phyloP scores from a whole-genome alignment of 2,329 filamentous ascomycete species.

The Cercospora sp. region DNA sequence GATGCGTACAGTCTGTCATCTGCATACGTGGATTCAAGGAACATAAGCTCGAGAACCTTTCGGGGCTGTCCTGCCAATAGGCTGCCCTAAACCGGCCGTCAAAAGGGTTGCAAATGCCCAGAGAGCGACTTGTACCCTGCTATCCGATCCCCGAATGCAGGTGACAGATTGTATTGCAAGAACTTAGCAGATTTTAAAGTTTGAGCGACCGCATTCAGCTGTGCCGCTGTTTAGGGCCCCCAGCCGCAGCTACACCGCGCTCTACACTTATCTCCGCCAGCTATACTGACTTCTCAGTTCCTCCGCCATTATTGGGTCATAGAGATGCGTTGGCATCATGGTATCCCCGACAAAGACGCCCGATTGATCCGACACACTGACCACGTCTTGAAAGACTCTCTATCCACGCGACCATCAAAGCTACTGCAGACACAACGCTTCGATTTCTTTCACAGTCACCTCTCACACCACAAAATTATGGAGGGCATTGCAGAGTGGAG shows the following conservation, averaged over 20 bases:
- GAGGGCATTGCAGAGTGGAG: conserved; percentile 1
- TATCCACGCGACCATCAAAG: neutral
- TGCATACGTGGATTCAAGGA: too few species aligned
- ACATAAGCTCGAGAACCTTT: too few species aligned
- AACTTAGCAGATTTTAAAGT: neutral
- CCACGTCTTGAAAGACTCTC: neutral
- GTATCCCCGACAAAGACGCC: neutral
- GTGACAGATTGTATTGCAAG: too few species aligned
- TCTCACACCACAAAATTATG: neutral
- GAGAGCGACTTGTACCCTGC: too few species aligned
- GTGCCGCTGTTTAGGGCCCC: neutral
- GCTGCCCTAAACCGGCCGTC: too few species aligned
- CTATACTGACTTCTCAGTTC: neutral
- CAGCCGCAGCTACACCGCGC: neutral
- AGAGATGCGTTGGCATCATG: neutral
- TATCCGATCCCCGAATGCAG: too few species aligned
- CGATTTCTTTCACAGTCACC: neutral
- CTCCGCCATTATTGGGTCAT: neutral
- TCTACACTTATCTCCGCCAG: neutral
- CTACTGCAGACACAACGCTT: neutral
- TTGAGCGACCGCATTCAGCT: neutral
- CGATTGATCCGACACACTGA: neutral
- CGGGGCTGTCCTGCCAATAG: too few species aligned
- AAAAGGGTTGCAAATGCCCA: too few species aligned
- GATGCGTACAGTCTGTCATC: too few species aligned